Evolutionary conservation across 116 monocot genomes (phyloP), one percentile per base, ranked within the genome.

Genomic region (Trichopus zeylanicus): DNA sequence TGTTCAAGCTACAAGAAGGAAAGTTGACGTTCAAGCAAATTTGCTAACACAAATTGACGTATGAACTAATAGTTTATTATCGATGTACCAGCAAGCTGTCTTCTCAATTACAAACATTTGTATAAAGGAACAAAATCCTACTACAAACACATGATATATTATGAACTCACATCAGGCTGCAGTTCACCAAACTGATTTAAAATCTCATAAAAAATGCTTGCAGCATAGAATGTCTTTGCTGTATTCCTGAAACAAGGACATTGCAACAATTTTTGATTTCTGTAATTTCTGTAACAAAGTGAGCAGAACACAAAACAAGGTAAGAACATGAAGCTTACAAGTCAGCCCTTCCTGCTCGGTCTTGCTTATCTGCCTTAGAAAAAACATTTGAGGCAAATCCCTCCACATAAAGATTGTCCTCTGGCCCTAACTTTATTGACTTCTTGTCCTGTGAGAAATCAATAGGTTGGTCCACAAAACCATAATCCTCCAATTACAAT

Each of bases 151-250:
- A 8, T 23, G 59, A 26, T 26, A 31, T 11, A 15, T 26, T 8
- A 65, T n/a, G 53, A 35, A 76, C 76, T 79, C 57, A 87, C 87
- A 56, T 87, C 87, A 69, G 98, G 82, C 39, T 81, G 86, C 62
- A 80, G 74, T 64, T 98, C 85, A 58, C 88, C 91, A 69, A 98
- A 91, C 66, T 91, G 91, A 67, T 55, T 68, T 30, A 98, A 68
- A 67, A 88, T 82, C 63, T 98, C 98, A 78, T 78, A 98, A 66
- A 98, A 91, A 56, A 98, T 85, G 56, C 75, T 86, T 22, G 94
- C 89, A 42, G 94, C 94, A 75, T 98, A 98, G 66, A 98, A 98
- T 9, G 84, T 98, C 67, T 98, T 91, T 53, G 98, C 98, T 68
- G 98, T 98, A 74, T 82, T 85, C 79, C 97, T 97, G 84, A 47